Base-by-base conservation (phyloP, 306 rosid genomes). In the Medicago truncatula region DNA sequence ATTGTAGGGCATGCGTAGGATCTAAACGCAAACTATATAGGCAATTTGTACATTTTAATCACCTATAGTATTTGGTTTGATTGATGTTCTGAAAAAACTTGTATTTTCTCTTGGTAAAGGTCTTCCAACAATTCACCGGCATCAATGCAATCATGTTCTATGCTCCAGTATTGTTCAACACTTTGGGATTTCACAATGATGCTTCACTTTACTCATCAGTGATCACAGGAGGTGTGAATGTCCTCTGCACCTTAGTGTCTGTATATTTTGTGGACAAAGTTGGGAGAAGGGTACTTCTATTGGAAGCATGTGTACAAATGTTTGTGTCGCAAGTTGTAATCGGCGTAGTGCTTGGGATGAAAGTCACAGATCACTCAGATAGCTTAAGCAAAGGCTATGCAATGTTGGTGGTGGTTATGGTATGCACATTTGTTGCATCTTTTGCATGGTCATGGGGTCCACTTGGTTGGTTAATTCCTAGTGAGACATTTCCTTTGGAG, bases 401-500 rank as follows among this genome's bases (percentile, higher is more conserved):
- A 2, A 8, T 89, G 3, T 57, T 88, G 17, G 93, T 88, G 63
- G 90, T 88, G 47, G 6, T 91, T 8, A 64, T 91, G 90, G 88
- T 91, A 1, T 90, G 93, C 80, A 71, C 50, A 15, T 89, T 89
- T 1, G 89, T 89, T 4, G 20, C 91, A 3, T 81, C 93, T 2
- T 89, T 88, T n/a, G 92, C 89, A 0, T 90, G 96, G 96, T 90
- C 96, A 0, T 90, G 91, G 91, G 96, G 96, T 0, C 91, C 96
- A 40, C 86, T 90, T 0, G 89, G 96, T 2, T 88, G 92, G 96
- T 56, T 90, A n/a, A 85, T 90, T 58, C 92, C 96, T 0, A 90
- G 96, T 40, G 96, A 90, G 62, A 88, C 84, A 1, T 88, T 88
- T 58, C 86, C 91, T 0, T n/a, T 90, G 0, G 92, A 90, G 85